Conservation (phyloP, 1,139 yeast species). For the Torulaspora pretoriensis region DNA sequence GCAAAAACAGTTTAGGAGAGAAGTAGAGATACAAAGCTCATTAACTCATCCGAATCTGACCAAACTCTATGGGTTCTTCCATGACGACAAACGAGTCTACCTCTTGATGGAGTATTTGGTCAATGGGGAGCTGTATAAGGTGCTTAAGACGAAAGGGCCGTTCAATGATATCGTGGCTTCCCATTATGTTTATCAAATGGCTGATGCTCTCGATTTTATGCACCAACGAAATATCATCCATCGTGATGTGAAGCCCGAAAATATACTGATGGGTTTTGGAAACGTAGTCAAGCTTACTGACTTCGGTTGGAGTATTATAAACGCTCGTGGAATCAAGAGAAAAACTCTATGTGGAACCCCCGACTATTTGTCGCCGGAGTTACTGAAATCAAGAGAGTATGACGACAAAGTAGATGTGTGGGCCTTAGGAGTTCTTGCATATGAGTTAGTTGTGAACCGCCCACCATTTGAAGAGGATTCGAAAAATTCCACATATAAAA, state of each 20-base stretch:
- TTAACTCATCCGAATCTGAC: conserved; percentile 74
- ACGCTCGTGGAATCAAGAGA: conserved; percentile 50
- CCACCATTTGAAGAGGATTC: conserved; percentile 89
- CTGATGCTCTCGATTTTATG: conserved; percentile 69
- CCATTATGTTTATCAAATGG: conserved; percentile 75
- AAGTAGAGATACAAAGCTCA: conserved; percentile 83
- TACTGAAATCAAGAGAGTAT: conserved; percentile 81
- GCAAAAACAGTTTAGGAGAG: conserved; percentile 85
- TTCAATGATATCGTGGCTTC: conserved; percentile 74
- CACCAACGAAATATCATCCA: conserved; percentile 81
- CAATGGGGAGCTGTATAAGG: conserved; percentile 81
- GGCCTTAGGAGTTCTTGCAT: conserved; percentile 86
- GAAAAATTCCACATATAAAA: conserved; percentile 67
- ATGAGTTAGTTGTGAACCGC: conserved; percentile 79
- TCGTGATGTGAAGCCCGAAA: conserved; percentile 91
- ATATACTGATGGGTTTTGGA: conserved; percentile 68
- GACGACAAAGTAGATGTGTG: conserved; percentile 81
- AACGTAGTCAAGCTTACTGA: conserved; percentile 80
- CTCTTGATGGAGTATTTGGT: conserved; percentile 80
- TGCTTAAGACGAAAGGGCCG: conserved; percentile 57
- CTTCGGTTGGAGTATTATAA: conserved; percentile 92
- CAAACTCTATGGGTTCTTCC: conserved; percentile 80
- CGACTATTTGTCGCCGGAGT: conserved; percentile 93
- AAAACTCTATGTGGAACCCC: conserved; percentile 91
- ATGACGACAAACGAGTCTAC: conserved; percentile 75